These are phyloP conservation scores for Aristolochia fimbriata DNA, from an alignment of 164 flowering plant species.

Conservation along the genomic window DNA sequence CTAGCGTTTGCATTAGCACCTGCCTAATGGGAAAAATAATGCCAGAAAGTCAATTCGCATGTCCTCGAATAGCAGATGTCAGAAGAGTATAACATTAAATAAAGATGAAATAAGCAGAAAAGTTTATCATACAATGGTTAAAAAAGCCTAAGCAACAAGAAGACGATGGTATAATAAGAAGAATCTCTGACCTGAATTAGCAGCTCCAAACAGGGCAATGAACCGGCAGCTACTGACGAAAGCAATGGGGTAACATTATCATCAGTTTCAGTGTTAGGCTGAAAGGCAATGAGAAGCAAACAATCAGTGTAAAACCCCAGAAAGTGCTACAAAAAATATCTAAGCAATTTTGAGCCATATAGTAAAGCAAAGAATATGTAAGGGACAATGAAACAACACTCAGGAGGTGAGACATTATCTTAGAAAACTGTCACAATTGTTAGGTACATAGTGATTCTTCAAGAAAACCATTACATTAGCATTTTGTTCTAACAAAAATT, in stretches of 20 bases:
- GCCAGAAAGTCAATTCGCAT: too few relatives aligned
- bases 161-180: not conserved
- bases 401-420: too few relatives aligned
- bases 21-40: conserved; percentile 40
- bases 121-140: not conserved
- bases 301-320: too few relatives aligned
- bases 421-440: too few relatives aligned
- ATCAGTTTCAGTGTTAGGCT: conserved; percentile 93
- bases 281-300: conserved; percentile 21
- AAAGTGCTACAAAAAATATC: not conserved
- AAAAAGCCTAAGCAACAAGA: not conserved
- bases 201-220: conserved; percentile 64
- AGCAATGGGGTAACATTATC: conserved; percentile 73
- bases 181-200: conserved; percentile 55
- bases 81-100: not conserved
- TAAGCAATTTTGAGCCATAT: too few relatives aligned
- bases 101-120: not conserved
- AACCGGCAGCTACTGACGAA: conserved; percentile 87
- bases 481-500: conserved; percentile 56
- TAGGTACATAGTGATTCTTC: too few relatives aligned
- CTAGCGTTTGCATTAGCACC: conserved; percentile 67
- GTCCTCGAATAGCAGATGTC: too few relatives aligned
- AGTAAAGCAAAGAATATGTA: not conserved
- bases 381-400: not conserved
- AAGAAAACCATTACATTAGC: conserved; percentile 50